These are phyloP conservation scores for Eucalyptus rudis DNA, from an alignment of 345 rosid species.

Conservation along the genomic window DNA sequence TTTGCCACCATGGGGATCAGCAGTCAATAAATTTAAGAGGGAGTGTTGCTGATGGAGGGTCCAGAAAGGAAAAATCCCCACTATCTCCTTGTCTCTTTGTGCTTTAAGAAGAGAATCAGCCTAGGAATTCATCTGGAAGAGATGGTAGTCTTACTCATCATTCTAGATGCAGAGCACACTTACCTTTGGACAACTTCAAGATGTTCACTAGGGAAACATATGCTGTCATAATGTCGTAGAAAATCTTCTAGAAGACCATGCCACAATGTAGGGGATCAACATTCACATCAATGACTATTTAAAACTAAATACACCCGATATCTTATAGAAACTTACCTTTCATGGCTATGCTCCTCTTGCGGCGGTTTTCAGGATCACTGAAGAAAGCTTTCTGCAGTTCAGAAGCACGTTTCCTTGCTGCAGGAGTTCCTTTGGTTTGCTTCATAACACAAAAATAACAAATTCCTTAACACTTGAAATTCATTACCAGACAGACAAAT, in stretches of 20 bases:
- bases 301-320: neutral
- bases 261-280: neutral
- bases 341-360: constrained; percentile 76
- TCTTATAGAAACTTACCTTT: constrained; percentile 32
- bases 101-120: neutral
- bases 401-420: constrained; percentile 75
- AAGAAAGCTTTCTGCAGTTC: constrained; percentile 70
- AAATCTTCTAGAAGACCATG: neutral
- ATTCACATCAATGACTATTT: neutral
- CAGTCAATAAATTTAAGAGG: neutral
- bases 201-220: neutral
- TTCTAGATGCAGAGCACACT: neutral
- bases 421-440: constrained; percentile 81
- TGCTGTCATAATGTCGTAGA: neutral
- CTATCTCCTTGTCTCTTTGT: neutral
- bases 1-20: neutral
- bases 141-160: neutral
- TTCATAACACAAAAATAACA: constrained; percentile 6
- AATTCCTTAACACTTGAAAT: neutral
- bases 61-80: neutral
- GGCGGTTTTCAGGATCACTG: constrained; percentile 74
- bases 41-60: neutral
- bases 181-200: neutral
- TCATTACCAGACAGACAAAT: neutral
- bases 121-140: neutral